These are phyloP conservation scores for Ceratocystis albifundus DNA, from an alignment of 2,329 filamentous ascomycete species.

Conservation along the genomic window DNA sequence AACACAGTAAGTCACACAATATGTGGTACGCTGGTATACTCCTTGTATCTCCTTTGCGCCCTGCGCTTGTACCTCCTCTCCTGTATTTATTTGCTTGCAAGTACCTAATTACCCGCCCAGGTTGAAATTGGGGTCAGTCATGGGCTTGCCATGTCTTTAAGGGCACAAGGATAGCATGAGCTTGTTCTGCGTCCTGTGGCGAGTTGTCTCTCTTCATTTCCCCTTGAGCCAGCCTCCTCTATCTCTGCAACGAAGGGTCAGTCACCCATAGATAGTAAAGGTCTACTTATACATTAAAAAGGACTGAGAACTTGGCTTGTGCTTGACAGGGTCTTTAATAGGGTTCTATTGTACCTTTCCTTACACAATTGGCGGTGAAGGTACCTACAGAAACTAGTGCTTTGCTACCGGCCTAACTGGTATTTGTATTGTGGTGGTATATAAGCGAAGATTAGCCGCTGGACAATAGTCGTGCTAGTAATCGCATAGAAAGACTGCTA, in stretches of 20 bases:
- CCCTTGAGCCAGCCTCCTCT: background rate
- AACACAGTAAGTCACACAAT: too few species aligned
- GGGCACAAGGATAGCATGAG: background rate
- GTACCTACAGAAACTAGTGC: background rate
- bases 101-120: background rate
- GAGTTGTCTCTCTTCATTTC: slow-evolving; percentile 2
- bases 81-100: background rate
- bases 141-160: background rate
- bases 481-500: too few species aligned
- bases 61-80: background rate
- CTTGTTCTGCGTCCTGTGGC: background rate
- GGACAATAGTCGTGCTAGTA: background rate
- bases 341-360: background rate
- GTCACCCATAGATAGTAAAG: too few species aligned
- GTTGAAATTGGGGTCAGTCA: background rate
- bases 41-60: too few species aligned
- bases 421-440: background rate
- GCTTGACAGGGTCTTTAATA: background rate
- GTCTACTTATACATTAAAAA: background rate
- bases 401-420: background rate
- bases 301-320: background rate
- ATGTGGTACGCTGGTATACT: too few species aligned
- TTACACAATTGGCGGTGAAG: background rate
- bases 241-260: background rate
- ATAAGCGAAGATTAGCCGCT: background rate